Percentiles rank a stretch among this genome's conserved stretches.
Evolutionary conservation across 352 stramenopile genomes (phyloP).

Genomic region (Phytopythium aichiense): DNA sequence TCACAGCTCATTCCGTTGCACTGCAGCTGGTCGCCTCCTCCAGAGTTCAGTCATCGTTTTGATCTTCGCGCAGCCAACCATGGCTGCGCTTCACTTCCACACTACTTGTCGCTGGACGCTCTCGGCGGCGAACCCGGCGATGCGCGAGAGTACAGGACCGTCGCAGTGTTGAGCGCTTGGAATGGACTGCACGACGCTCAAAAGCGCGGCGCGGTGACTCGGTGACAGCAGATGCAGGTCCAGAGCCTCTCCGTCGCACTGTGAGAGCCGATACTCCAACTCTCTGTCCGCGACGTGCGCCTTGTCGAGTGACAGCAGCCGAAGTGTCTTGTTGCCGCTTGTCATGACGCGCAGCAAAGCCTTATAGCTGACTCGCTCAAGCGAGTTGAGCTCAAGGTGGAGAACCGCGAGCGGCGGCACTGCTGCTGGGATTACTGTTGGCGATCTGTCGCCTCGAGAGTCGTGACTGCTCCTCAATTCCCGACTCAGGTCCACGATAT

Average conservation of each 20-base stretch:
- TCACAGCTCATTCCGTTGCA: too few species aligned
- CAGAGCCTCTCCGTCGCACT: slow-evolving; percentile 22
- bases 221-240: slow-evolving; percentile 13
- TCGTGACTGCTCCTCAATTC: slow-evolving; percentile 9
- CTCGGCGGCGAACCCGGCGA: slow-evolving; percentile 23
- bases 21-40: too few species aligned
- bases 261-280: slow-evolving; percentile 16
- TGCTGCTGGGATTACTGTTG: neutral
- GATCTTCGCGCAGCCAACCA: neutral
- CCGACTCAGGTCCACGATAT: slow-evolving; percentile 21
- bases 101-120: slow-evolving; percentile 21
- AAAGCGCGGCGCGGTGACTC: slow-evolving; percentile 20
- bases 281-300: slow-evolving; percentile 14
- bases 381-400: slow-evolving; percentile 36
- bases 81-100: slow-evolving; percentile 23
- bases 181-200: slow-evolving; percentile 9
- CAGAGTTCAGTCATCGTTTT: neutral
- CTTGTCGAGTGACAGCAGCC: slow-evolving; percentile 23
- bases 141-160: slow-evolving; percentile 20
- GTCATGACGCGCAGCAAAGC: slow-evolving; percentile 15
- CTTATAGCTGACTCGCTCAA: slow-evolving; percentile 14
- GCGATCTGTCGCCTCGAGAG: neutral
- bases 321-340: slow-evolving; percentile 19
- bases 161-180: slow-evolving; percentile 18
- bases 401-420: slow-evolving; percentile 8